These are phyloP conservation scores for Cicer pinnatifidum DNA, from an alignment of 306 rosid species.

Conservation along the genomic window DNA sequence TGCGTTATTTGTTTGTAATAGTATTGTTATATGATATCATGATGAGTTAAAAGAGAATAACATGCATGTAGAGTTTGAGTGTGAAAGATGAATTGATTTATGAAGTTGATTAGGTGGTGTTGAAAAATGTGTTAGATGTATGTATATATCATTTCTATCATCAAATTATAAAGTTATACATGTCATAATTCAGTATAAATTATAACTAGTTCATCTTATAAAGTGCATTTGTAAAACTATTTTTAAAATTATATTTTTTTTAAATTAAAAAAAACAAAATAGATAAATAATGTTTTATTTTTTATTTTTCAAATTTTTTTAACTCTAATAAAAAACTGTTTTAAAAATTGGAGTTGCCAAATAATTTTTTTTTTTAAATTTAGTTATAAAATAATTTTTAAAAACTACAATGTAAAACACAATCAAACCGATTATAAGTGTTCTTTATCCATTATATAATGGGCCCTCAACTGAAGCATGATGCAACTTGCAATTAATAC, in stretches of 20 bases:
- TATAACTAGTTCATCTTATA: background rate
- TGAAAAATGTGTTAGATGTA: constrained; percentile 38
- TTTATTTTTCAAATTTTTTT: no score
- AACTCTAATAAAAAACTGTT: no score
- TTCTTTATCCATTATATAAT: background rate
- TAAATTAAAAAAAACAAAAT: no score
- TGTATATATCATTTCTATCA: constrained; percentile 25
- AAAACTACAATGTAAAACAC: no score
- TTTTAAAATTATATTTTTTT: no score
- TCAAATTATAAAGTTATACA: constrained; percentile 38
- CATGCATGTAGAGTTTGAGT: constrained; percentile 50
- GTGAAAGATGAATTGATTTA: constrained; percentile 36
- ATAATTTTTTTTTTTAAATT: no score
- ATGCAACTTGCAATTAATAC: background rate
- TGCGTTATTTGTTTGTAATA: constrained; percentile 45
- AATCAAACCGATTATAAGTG: no score
- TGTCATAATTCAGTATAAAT: background rate
- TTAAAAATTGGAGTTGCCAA: no score
- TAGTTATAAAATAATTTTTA: no score
- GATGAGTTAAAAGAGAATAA: constrained; percentile 15
- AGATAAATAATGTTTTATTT: no score
- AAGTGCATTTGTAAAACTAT: background rate
- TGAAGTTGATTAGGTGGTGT: constrained; percentile 26
- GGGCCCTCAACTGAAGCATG: background rate
- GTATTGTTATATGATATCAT: constrained; percentile 1